Evolutionary conservation across 768 basidiomycete species (phyloP), one percentile per base, ranked within the genome.

Genomic region (Baorangia bicolor): DNA sequence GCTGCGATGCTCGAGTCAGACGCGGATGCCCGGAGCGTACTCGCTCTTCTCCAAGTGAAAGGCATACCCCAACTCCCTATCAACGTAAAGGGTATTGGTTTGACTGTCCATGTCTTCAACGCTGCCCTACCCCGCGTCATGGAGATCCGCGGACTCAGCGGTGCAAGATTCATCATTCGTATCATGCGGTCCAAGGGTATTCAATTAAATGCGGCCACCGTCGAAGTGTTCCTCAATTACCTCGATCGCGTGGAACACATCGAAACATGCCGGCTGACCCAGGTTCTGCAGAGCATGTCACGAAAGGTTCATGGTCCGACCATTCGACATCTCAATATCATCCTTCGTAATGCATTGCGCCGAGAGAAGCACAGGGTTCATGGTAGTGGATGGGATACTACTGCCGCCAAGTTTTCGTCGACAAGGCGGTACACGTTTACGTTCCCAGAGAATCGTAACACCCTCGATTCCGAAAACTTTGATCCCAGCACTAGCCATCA

Each of bases 41-140:
- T 61, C 30, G 30, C 63, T 41, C 56, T 63, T 57, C 55, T 72
- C 46, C 51, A 44, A 39, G 40, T 70, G 38, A 70, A 63, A 51
- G 42, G 18, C 38, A 31, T 52, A 10, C 51, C 53, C 33, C 45
- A 39, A 25, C 59, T 62, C 18, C 69, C 69, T 27, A 49, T 72
- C 51, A 39, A 67, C 34, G 63, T 81, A 27, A 57, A 59, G 33
- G 68, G 59, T 41, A 57, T 67, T 11, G 60, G 27, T 14, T 78
- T 78, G 33, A 77, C 76, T 8, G 69, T 73, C 35, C 73, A 77
- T 49, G 70, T 88, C 27, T 82, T 88, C 73, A 90, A 92, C 65
- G 76, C 83, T 20, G 69, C 87, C 20, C 71, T 90, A 13, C 72
- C 73, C 47, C 81, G 82, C 37, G 57, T 82, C 21, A 66, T 89